A percentile compares a stretch with the other conserved stretches of the same genome.
Evolutionary conservation across 2,329 filamentous ascomycete species (phyloP).

Genomic region (Pyricularia sp.): DNA sequence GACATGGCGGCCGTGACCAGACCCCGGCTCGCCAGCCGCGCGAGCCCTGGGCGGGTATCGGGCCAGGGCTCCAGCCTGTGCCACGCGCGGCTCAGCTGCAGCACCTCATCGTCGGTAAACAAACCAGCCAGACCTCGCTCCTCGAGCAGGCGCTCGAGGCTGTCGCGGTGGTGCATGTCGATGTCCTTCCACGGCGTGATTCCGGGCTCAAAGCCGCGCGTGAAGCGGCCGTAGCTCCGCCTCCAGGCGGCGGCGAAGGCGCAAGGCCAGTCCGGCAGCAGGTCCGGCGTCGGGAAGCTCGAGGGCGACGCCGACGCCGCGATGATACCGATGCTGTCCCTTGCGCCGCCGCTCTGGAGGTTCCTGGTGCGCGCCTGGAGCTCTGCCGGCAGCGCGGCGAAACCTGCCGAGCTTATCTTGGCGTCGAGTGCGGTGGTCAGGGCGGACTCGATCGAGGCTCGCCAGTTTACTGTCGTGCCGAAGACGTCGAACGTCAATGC

Average conservation of each 20-base stretch:
- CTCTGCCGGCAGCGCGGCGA: conserved; percentile 31
- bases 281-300: conserved; percentile 13
- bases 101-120: conserved; percentile 49
- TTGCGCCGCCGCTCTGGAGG: conserved; percentile 21
- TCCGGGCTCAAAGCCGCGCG: conserved; percentile 36
- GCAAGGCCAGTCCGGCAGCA: conserved; percentile 36
- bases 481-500: conserved; percentile 69
- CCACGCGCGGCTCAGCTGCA: conserved; percentile 59
- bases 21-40: conserved; percentile 33
- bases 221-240: conserved; percentile 53
- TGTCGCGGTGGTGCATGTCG: conserved; percentile 60
- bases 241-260: conserved; percentile 64
- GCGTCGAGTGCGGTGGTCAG: conserved; percentile 41
- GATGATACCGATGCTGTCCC: background rate
- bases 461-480: conserved; percentile 75
- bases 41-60: conserved; percentile 50
- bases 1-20: conserved; percentile 59
- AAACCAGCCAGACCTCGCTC: conserved; percentile 46
- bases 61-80: conserved; percentile 63
- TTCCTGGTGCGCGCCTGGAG: conserved; percentile 36
- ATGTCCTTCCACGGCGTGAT: conserved; percentile 53
- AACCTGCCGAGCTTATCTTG: conserved; percentile 35
- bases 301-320: background rate
- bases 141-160: conserved; percentile 48
- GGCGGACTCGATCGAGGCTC: conserved; percentile 51